Conservation (phyloP, 2,329 filamentous ascomycete genomes). For the Microsporum ferrugineum region DNA sequence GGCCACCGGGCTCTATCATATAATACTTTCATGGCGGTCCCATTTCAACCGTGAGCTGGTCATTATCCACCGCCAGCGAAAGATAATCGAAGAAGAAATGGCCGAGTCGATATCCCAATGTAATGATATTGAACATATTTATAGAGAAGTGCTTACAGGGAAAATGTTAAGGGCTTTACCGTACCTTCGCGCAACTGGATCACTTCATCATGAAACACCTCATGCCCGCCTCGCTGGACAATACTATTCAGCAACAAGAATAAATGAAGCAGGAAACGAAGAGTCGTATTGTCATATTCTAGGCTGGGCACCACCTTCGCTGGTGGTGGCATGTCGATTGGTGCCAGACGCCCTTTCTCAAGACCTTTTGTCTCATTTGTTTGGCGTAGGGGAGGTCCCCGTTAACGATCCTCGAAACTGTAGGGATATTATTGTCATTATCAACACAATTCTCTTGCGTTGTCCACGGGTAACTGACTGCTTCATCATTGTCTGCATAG, state of each 20-base stretch:
- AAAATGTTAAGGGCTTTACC: not conserved
- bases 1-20: not conserved
- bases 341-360: not conserved
- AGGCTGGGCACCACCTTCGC: not conserved
- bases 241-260: not conserved
- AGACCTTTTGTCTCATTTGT: not conserved
- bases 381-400: not conserved
- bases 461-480: not conserved
- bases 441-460: not conserved
- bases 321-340: not conserved
- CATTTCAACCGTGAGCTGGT: not conserved
- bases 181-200: not conserved
- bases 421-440: not conserved
- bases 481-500: not conserved
- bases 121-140: not conserved
- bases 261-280: not conserved
- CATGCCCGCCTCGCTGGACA: not conserved
- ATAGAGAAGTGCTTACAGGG: not conserved
- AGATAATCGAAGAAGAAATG: not conserved
- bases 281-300: not conserved
- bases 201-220: not conserved
- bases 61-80: not conserved
- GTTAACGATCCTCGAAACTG: conserved; percentile 4
- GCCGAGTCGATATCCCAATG: not conserved
- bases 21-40: not conserved